Percentiles rank a stretch among this genome's conserved stretches.
Evolutionary conservation across 352 stramenopile species (phyloP).

Genomic region (Globisporangium alternatum): DNA sequence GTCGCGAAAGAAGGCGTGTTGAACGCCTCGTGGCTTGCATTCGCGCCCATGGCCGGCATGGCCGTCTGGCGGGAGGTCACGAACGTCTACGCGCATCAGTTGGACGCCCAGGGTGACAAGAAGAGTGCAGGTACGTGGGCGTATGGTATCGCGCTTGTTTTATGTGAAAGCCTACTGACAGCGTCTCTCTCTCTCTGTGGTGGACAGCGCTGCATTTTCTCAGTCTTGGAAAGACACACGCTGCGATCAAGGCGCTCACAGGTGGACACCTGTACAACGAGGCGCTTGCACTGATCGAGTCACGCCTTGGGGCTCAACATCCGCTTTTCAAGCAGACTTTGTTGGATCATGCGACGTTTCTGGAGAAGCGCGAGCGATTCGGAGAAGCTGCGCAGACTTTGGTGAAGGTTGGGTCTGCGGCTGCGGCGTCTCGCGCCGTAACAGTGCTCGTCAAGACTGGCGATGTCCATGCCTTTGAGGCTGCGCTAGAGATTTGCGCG

Average conservation of each 20-base stretch:
- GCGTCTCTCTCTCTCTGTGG: background rate
- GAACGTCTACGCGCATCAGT: conserved; percentile 55
- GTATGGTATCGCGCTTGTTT: background rate
- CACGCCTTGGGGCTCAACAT: conserved; percentile 38
- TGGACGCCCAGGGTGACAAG: conserved; percentile 41
- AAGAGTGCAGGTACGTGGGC: conserved; percentile 35
- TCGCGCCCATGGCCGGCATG: conserved; percentile 68
- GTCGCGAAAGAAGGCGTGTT: conserved; percentile 49
- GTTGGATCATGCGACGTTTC: conserved; percentile 35
- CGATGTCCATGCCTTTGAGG: conserved; percentile 24
- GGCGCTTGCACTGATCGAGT: conserved; percentile 51
- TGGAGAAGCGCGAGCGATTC: conserved; percentile 30
- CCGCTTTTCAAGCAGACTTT: conserved; percentile 34
- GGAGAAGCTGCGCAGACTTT: conserved; percentile 32
- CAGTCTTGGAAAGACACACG: conserved; percentile 52
- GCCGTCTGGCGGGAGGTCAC: conserved; percentile 72
- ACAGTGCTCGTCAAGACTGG: conserved; percentile 32
- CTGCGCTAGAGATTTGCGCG: conserved; percentile 32
- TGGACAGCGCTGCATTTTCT: conserved; percentile 53
- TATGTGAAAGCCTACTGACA: conserved; percentile 1
- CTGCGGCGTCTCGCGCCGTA: conserved; percentile 26
- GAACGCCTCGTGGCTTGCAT: conserved; percentile 51
- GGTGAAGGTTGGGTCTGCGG: conserved; percentile 22
- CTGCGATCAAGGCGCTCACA: conserved; percentile 38
- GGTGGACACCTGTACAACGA: conserved; percentile 43